phyloP scores from a whole-genome alignment of 2,329 filamentous ascomycete genomes.

The Colletotrichum echinochloae region DNA sequence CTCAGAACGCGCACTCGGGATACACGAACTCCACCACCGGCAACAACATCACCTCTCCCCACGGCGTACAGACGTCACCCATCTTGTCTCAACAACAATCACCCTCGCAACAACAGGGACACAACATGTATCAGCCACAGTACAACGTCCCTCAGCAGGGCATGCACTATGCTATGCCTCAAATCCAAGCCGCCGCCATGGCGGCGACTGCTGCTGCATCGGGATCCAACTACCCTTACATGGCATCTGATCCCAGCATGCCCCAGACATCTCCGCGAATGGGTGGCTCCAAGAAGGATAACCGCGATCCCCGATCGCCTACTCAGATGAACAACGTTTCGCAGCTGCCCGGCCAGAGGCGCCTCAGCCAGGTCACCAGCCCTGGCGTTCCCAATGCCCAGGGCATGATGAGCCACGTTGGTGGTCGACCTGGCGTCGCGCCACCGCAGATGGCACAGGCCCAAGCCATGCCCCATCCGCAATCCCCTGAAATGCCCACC shows the following conservation, averaged over 20 bases:
- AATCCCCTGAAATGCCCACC: constrained; percentile 83
- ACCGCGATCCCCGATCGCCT: constrained; percentile 80
- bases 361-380: constrained; percentile 83
- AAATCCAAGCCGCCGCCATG: constrained; percentile 92
- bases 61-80: constrained; percentile 79
- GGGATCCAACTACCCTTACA: constrained; percentile 80
- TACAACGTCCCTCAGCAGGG: constrained; percentile 79
- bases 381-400: constrained; percentile 80
- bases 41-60: constrained; percentile 78
- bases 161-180: constrained; percentile 87
- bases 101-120: constrained; percentile 68
- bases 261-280: constrained; percentile 82
- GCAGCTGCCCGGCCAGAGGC: constrained; percentile 69
- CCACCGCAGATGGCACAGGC: constrained; percentile 72
- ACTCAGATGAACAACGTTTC: constrained; percentile 74
- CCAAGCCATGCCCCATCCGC: constrained; percentile 75
- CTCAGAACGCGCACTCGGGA: constrained; percentile 73
- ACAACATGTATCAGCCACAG: constrained; percentile 84
- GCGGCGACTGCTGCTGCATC: constrained; percentile 91
- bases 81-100: constrained; percentile 82
- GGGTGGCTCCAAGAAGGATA: constrained; percentile 77
- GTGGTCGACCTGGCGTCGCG: constrained; percentile 61
- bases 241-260: constrained; percentile 77
- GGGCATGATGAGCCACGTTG: constrained; percentile 79
- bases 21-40: constrained; percentile 69